phyloP scores from a whole-genome alignment of 495 filamentous ascomycete genomes.

The Aspergillus cavernicola region DNA sequence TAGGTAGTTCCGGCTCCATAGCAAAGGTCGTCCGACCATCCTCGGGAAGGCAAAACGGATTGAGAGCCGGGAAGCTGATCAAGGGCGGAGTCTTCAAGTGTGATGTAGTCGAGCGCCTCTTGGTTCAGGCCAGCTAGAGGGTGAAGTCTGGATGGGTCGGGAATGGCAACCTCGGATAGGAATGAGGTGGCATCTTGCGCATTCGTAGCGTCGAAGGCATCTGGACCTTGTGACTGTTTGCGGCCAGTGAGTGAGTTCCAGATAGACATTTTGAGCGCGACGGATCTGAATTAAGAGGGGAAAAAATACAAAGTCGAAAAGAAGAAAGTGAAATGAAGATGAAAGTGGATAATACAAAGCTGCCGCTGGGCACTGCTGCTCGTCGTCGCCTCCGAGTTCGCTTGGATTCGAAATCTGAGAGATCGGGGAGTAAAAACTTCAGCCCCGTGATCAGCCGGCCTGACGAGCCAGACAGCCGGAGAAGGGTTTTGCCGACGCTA shows the following conservation, averaged over 20 bases:
- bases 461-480: conserved; percentile 19
- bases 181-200: conserved; percentile 80
- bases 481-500: conserved; percentile 28
- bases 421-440: conserved; percentile 41
- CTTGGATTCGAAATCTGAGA: conserved; percentile 12
- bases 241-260: conserved; percentile 87
- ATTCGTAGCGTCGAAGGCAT: conserved; percentile 63
- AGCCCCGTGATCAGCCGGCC: conserved; percentile 35
- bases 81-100: conserved; percentile 86
- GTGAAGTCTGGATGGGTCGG: conserved; percentile 84
- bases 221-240: conserved; percentile 61
- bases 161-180: conserved; percentile 61
- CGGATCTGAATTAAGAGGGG: conserved; percentile 20
- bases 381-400: conserved; percentile 3
- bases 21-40: conserved; percentile 96
- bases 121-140: conserved; percentile 93
- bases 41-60: conserved; percentile 85
- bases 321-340: conserved; percentile 17
- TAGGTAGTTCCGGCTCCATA: conserved; percentile 96
- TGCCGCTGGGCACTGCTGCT: conserved; percentile 21
- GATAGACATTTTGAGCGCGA: conserved; percentile 59
- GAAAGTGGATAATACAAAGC: conserved; percentile 23
- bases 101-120: conserved; percentile 87
- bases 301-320: conserved; percentile 22
- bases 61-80: conserved; percentile 83